Conservation (phyloP, 352 stramenopile species). For the Pythium aphanidermatum region DNA sequence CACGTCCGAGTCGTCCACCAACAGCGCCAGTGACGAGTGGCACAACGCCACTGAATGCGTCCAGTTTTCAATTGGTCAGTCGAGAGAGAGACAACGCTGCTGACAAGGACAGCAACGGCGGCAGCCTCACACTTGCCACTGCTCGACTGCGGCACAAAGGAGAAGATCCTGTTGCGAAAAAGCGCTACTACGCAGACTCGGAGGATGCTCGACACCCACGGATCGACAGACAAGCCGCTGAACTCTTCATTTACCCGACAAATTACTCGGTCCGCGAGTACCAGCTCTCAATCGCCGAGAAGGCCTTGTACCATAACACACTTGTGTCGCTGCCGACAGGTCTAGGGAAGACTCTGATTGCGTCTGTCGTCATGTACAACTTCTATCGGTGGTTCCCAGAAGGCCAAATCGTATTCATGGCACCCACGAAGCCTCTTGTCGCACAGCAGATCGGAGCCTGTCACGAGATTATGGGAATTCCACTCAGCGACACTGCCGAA, state of each 20-base stretch:
- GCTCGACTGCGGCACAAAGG: constrained; percentile 22
- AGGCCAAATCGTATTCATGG: constrained; percentile 96
- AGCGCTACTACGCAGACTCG: constrained; percentile 38
- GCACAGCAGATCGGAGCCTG: constrained; percentile 97
- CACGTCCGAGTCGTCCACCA: too few species aligned
- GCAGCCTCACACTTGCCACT: constrained; percentile 8
- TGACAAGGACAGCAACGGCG: neutral
- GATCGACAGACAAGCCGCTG: constrained; percentile 57
- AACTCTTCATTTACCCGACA: constrained; percentile 83
- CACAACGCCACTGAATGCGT: neutral
- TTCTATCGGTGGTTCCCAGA: constrained; percentile 97
- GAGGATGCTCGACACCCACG: constrained; percentile 23
- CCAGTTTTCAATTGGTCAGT: neutral
- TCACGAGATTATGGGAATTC: constrained; percentile 93
- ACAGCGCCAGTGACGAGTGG: neutral
- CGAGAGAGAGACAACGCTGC: constrained; percentile 4
- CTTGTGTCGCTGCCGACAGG: constrained; percentile 98
- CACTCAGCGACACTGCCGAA: constrained; percentile 75
- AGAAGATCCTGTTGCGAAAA: constrained; percentile 52
- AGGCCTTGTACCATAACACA: constrained; percentile 96
- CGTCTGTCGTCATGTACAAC: constrained; percentile 99
- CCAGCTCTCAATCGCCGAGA: constrained; percentile 92
- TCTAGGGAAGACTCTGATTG: constrained; percentile 99
- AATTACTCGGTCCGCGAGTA: constrained; percentile 93
- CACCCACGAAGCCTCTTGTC: constrained; percentile 97